Evolutionary conservation across 1,284 basidiomycete genomes (phyloP), one percentile per base, ranked within the genome.

Genomic region (Ustilago xerochloae): DNA sequence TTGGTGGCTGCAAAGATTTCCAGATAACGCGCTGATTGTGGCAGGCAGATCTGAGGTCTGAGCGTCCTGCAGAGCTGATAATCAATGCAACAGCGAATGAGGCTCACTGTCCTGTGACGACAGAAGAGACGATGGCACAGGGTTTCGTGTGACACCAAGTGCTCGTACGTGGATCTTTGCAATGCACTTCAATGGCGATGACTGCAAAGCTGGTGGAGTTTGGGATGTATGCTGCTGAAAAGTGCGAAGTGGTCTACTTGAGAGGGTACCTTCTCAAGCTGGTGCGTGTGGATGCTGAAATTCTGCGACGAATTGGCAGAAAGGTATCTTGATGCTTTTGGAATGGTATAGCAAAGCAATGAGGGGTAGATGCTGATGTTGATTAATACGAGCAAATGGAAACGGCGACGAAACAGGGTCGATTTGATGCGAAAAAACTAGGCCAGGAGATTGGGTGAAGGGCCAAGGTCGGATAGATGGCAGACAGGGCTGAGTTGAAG

Each of bases 301-400:
- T 38, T 26, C 53, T 57, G 50, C 28, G 39, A n/a, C 9, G 43
- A 50, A 46, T 41, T 39, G 55, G 9, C 60, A 61, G 53, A 62
- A 22, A 53, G 65, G 65, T 68, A 68, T 63, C 54, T 54, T 39
- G 59, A 59, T 63, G 65, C 55, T 67, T 67, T 62, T 67, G 28
- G 35, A 32, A n/a, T 49, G 65, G 59, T 58, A 58, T 62, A 46
- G 54, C 49, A 56, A 57, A 48, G 41, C 53, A 43, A 26, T 36
- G 33, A 20, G 26, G 9, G 15, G 36, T 32, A 41, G 43, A 69
- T 60, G 66, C 60, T n/a, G 56, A 30, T 55, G 38, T 39, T 32
- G 48, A 56, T 52, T 39, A 60, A 51, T 39, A 24, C 60, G 47
- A 43, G 39, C 48, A 32, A 47, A 63, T 52, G 66, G n/a, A n/a